Conservation (phyloP, 2,329 filamentous ascomycete genomes). For the Sclerotinia trifoliorum region DNA sequence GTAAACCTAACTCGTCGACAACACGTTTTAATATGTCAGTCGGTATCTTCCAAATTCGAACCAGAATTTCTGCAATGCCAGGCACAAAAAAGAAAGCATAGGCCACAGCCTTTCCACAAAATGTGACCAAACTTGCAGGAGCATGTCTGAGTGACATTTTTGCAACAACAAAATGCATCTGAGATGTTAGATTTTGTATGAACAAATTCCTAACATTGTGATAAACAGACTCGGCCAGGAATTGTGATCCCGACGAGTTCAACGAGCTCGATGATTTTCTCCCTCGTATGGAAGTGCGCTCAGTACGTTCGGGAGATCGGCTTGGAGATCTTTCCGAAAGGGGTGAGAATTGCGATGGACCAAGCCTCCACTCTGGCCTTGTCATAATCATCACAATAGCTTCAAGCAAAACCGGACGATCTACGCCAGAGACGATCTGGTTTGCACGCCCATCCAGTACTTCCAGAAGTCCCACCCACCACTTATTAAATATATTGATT, state of each 20-base stretch:
- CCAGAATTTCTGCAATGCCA: slow-evolving; percentile 66
- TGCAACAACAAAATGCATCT: slow-evolving; percentile 70
- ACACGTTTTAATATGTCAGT: slow-evolving; percentile 60
- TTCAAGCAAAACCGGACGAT: slow-evolving; percentile 68
- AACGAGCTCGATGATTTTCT: slow-evolving; percentile 51
- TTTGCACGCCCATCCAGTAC: slow-evolving; percentile 67
- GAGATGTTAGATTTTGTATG: slow-evolving; percentile 65
- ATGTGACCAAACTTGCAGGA: slow-evolving; percentile 57
- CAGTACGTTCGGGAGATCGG: slow-evolving; percentile 31
- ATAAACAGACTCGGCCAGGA: slow-evolving; percentile 66
- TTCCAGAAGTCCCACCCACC: slow-evolving; percentile 70
- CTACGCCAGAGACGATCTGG: slow-evolving; percentile 67
- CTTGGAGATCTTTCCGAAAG: slow-evolving; percentile 45
- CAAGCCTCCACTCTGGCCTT: slow-evolving; percentile 65
- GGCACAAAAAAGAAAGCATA: slow-evolving; percentile 75
- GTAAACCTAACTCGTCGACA: slow-evolving; percentile 58
- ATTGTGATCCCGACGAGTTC: slow-evolving; percentile 60
- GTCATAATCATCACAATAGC: slow-evolving; percentile 69
- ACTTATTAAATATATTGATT: slow-evolving; percentile 68
- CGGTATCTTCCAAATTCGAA: slow-evolving; percentile 63
- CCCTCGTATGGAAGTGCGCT: slow-evolving; percentile 32
- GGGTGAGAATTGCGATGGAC: slow-evolving; percentile 57
- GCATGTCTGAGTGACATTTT: slow-evolving; percentile 67
- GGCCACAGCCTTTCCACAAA: slow-evolving; percentile 70
- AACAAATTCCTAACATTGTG: slow-evolving; percentile 72